These are phyloP conservation scores for Fusarium sp. DNA, from an alignment of 2,329 filamentous ascomycete species.

Conservation along the genomic window DNA sequence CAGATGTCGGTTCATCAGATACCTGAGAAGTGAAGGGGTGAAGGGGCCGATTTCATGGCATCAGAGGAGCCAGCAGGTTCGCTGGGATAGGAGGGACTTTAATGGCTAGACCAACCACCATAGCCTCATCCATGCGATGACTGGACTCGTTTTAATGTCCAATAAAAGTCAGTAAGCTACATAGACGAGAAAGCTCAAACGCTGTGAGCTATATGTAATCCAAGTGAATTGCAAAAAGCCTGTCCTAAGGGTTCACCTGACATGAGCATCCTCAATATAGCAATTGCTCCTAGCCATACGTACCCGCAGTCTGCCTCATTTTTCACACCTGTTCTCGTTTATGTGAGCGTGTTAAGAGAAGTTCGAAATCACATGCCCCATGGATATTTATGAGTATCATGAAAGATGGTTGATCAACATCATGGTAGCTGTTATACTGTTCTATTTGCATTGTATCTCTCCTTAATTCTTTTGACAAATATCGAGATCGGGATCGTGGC, in stretches of 20 bases:
- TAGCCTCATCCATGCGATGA: too few relatives aligned
- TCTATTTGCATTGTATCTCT: neutral
- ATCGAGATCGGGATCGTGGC: accelerated
- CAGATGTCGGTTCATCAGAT: neutral
- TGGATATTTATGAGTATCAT: accelerated
- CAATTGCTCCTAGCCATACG: neutral
- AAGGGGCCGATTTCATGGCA: neutral
- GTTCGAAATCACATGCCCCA: neutral
- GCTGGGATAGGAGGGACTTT: too few relatives aligned
- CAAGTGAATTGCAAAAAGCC: neutral
- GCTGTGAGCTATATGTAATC: neutral
- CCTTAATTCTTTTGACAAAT: neutral
- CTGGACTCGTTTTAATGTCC: too few relatives aligned
- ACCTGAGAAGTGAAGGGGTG: accelerated
- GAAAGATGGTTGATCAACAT: neutral
- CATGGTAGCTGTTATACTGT: neutral
- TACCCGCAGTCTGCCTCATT: neutral
- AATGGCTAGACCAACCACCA: neutral
- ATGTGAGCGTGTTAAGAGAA: neutral
- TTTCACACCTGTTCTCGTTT: neutral
- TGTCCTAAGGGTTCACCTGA: too few relatives aligned
- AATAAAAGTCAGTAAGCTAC: neutral
- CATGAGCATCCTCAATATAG: neutral
- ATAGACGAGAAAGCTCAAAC: accelerated
- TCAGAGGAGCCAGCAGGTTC: neutral